These are phyloP conservation scores for Epichloe typhina DNA, from an alignment of 2,329 filamentous ascomycete genomes.

Conservation along the genomic window DNA sequence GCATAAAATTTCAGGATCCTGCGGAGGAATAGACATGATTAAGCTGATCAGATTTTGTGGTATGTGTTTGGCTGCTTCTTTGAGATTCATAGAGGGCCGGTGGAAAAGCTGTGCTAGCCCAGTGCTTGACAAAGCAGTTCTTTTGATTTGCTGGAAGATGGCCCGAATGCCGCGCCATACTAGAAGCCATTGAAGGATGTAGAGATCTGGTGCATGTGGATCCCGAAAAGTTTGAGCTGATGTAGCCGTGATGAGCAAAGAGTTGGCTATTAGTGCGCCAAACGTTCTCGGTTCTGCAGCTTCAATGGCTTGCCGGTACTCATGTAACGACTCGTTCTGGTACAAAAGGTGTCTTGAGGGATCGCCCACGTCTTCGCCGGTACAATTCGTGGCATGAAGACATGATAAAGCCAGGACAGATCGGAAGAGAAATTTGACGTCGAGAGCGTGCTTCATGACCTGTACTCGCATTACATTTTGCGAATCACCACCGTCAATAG, in stretches of 20 bases:
- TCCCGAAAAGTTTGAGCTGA: conserved; percentile 38
- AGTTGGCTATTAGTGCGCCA: conserved; percentile 37
- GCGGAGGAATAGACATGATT: conserved; percentile 29
- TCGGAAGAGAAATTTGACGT: conserved; percentile 41
- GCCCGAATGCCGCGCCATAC: conserved; percentile 40
- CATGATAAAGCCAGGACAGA: conserved; percentile 38
- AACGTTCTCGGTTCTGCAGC: conserved; percentile 30
- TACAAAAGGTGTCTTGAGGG: conserved; percentile 27
- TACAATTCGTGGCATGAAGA: conserved; percentile 21
- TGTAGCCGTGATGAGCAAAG: conserved; percentile 37
- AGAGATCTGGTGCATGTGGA: conserved; percentile 29
- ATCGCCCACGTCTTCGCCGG: conserved; percentile 13
- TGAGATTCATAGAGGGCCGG: conserved; percentile 34
- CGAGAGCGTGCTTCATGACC: conserved; percentile 37
- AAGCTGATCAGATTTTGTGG: conserved; percentile 37
- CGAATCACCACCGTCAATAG: conserved; percentile 23
- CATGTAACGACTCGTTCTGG: conserved; percentile 34
- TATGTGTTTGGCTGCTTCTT: conserved; percentile 25
- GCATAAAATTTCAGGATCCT: conserved; percentile 28
- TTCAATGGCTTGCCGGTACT: conserved; percentile 39
- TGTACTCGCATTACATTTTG: conserved; percentile 29
- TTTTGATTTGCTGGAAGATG: conserved; percentile 26
- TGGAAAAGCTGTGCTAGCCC: conserved; percentile 35
- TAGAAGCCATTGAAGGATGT: conserved; percentile 42
- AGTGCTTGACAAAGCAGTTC: conserved; percentile 19